A percentile compares a stretch with the other conserved stretches of the same genome.
phyloP scores from a whole-genome alignment of 2,329 filamentous ascomycete species.

The Pseudocercospora pini-densiflorae region DNA sequence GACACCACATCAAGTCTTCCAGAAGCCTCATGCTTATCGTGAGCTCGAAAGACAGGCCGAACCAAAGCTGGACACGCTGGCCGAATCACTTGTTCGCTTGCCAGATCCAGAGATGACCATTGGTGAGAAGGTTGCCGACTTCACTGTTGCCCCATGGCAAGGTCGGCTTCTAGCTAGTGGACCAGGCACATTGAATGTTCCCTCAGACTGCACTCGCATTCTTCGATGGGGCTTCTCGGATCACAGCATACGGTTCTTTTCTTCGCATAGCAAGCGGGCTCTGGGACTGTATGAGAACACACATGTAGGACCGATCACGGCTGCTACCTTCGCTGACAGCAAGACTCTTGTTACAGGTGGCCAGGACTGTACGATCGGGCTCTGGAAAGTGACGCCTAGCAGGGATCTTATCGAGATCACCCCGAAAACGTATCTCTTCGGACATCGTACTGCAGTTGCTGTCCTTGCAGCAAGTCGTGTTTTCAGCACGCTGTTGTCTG shows the following conservation, averaged over 20 bases:
- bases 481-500: slow-evolving; percentile 85
- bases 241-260: slow-evolving; percentile 91
- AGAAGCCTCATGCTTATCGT: slow-evolving; percentile 75
- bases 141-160: slow-evolving; percentile 77
- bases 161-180: slow-evolving; percentile 84
- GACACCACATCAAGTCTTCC: slow-evolving; percentile 93
- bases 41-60: slow-evolving; percentile 63
- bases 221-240: slow-evolving; percentile 97
- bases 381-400: slow-evolving; percentile 70
- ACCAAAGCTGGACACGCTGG: slow-evolving; percentile 75
- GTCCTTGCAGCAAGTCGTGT: slow-evolving; percentile 83
- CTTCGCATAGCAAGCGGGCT: slow-evolving; percentile 79
- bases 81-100: slow-evolving; percentile 75
- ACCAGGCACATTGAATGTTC: slow-evolving; percentile 83
- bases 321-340: slow-evolving; percentile 83
- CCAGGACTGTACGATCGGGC: slow-evolving; percentile 86
- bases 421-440: slow-evolving; percentile 81
- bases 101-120: slow-evolving; percentile 77
- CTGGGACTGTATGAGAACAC: slow-evolving; percentile 92
- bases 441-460: slow-evolving; percentile 83
- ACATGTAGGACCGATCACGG: slow-evolving; percentile 87
- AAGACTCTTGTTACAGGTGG: slow-evolving; percentile 90
- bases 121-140: slow-evolving; percentile 77
- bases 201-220: slow-evolving; percentile 85
- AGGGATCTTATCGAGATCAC: slow-evolving; percentile 77